phyloP scores from a whole-genome alignment of 2,329 filamentous ascomycete genomes.

The Aureobasidium pullulans region DNA sequence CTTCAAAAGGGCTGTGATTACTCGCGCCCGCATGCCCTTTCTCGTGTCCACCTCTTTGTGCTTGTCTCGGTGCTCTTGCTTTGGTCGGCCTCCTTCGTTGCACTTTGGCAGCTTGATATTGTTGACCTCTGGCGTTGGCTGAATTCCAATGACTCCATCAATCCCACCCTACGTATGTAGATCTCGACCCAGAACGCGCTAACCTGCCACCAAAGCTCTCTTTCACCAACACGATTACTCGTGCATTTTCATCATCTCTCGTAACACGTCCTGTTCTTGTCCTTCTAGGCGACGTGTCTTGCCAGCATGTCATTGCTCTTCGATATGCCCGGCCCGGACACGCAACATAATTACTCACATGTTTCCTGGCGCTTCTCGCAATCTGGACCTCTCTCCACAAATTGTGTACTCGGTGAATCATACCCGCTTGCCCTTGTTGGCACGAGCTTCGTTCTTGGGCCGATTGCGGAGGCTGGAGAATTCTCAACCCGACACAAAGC shows the following conservation, averaged over 20 bases:
- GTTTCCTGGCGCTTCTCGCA: background rate
- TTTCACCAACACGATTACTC: slow-evolving; percentile 7
- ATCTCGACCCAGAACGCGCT: slow-evolving; percentile 4
- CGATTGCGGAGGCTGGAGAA: background rate
- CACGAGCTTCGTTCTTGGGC: background rate
- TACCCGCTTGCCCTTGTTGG: background rate
- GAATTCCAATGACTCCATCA: slow-evolving; percentile 5
- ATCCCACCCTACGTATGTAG: slow-evolving; percentile 1
- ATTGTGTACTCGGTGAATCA: slow-evolving; percentile 8
- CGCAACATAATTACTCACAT: background rate
- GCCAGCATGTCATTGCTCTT: background rate
- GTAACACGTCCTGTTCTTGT: background rate
- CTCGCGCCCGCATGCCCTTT: background rate
- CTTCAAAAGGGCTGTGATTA: background rate
- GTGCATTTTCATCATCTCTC: background rate
- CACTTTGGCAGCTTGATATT: background rate
- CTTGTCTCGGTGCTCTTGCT: background rate
- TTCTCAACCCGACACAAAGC: slow-evolving; percentile 7
- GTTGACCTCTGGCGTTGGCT: background rate
- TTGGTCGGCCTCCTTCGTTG: background rate
- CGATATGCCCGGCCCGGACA: background rate
- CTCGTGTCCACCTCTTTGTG: background rate
- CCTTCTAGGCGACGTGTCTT: background rate
- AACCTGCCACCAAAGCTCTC: slow-evolving; percentile 2
- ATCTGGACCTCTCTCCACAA: slow-evolving; percentile 11